phyloP scores from a whole-genome alignment of 805 yeast species.

The Myxozyma udenii region DNA sequence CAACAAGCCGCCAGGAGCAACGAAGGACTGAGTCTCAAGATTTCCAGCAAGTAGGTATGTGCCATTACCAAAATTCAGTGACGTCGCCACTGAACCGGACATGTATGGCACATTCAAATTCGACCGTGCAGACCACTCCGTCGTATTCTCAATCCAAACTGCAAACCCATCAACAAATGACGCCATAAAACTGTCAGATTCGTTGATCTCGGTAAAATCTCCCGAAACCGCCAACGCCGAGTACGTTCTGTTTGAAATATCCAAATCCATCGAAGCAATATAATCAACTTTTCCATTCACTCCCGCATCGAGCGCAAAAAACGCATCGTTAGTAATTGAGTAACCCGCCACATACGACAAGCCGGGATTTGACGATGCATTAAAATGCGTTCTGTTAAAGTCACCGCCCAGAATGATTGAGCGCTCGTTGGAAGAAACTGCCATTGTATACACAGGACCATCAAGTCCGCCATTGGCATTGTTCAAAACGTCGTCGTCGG shows the following conservation, averaged over 20 bases:
- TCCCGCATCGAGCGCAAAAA: conserved; percentile 25
- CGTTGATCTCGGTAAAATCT: conserved; percentile 25
- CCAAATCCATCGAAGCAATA: conserved; percentile 9
- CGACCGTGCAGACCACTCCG: conserved; percentile 18
- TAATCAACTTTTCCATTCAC: conserved; percentile 27
- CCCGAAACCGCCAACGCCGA: conserved; percentile 34
- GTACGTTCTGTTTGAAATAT: conserved; percentile 7
- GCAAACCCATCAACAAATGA: conserved; percentile 25
- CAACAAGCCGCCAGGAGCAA: conserved; percentile 15
- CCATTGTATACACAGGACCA: conserved; percentile 41
- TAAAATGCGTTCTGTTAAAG: conserved; percentile 42
- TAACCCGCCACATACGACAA: conserved; percentile 20
- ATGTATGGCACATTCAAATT: conserved; percentile 16
- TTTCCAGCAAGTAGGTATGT: conserved; percentile 19
- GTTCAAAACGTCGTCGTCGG: conserved; percentile 28
- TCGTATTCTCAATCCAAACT: conserved; percentile 25
- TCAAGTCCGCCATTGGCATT: conserved; percentile 42
- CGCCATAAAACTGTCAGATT: conserved; percentile 3
- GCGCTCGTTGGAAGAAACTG: conserved; percentile 36
- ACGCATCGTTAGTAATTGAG: conserved; percentile 9
- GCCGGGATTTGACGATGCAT: conserved; percentile 9
- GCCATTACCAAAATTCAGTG: conserved; percentile 3
- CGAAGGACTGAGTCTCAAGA: conserved; percentile 11
- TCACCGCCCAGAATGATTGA: conserved; percentile 48
- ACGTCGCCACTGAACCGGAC: conserved; percentile 16